These are phyloP conservation scores for Mycena alexandri DNA, from an alignment of 768 basidiomycete species.

Conservation along the genomic window DNA sequence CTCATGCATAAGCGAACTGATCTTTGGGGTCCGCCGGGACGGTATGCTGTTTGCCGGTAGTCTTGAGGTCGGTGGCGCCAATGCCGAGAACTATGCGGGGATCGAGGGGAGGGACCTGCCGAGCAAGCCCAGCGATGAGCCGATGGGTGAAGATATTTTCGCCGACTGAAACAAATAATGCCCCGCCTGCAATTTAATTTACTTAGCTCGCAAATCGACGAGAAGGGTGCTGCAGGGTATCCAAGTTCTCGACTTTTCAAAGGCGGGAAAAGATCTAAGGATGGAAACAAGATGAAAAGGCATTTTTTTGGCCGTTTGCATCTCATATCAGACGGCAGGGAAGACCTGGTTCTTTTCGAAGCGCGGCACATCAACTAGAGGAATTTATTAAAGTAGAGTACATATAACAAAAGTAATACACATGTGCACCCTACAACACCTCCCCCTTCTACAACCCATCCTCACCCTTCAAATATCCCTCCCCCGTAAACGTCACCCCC, in stretches of 20 bases:
- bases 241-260: no score
- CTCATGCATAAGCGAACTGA: constrained; percentile 73
- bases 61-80: constrained; percentile 22
- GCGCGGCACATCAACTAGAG: no score
- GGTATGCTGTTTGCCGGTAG: constrained; percentile 36
- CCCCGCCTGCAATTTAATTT: constrained; percentile 26
- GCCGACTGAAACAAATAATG: constrained; percentile 39
- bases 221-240: no score
- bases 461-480: constrained; percentile 54
- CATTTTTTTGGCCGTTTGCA: no score
- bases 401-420: no score
- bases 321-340: no score
- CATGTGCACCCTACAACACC: no score
- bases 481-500: constrained; percentile 62
- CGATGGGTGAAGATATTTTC: constrained; percentile 35
- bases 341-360: no score
- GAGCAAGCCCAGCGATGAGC: constrained; percentile 11
- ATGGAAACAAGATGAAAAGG: no score
- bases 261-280: no score
- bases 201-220: neutral
- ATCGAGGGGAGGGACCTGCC: constrained; percentile 20
- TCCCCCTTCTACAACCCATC: constrained; percentile 32
- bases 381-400: no score
- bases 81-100: constrained; percentile 19
- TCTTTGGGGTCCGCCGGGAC: constrained; percentile 72